Base-by-base conservation (phyloP, 2,329 filamentous ascomycete species). In the Aspergillus fructus region DNA sequence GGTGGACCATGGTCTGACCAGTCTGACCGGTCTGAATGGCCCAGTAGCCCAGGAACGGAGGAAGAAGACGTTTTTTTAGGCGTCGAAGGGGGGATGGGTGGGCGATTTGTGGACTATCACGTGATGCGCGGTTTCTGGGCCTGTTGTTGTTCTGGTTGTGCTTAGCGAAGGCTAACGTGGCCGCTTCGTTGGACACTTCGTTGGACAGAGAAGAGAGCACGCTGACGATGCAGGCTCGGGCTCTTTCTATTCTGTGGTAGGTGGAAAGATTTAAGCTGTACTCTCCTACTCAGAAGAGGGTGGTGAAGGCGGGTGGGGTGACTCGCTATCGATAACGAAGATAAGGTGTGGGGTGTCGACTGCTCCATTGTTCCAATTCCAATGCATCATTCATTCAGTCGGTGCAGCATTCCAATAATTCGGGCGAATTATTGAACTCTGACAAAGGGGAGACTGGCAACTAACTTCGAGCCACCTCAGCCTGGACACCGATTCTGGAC, bases 81-180 rank as follows among this genome's bases (percentile, higher is more conserved):
- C n/a, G 33, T 50, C 15, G 21, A 34, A 9, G 12, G 27, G 9
- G 8, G 17, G 15, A 9, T 33, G 30, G 45, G 21, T 27, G n/a
- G n/a, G 27, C n/a, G 24, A 48, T 33, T 21, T 23, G 23, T 24
- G 8, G 5, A 30, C 11, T 7, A 15, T 41, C 39, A 51, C 49
- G 49, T 51, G 49, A 51, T 51, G 49, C 49, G 49, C 39, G 23
- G 24, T 51, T 51, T 51, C 49, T 24, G 17, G 12, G 23, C 4
- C 40, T 42, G 40, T 17, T 41, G 9, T n/a, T 3, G 3, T 12
- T 6, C 17, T 42, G n/a, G n/a, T 42, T 42, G 13, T n/a, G 40
- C 34, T 37, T n/a, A 13, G 15, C 34, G 34, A 37, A 7, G 34
- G 34, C n/a, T 37, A 37, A 15, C 12, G 34, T 7, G 34, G 34